These are phyloP conservation scores for Trichoderma endophyticum DNA, from an alignment of 2,329 filamentous ascomycete species.

Conservation along the genomic window DNA sequence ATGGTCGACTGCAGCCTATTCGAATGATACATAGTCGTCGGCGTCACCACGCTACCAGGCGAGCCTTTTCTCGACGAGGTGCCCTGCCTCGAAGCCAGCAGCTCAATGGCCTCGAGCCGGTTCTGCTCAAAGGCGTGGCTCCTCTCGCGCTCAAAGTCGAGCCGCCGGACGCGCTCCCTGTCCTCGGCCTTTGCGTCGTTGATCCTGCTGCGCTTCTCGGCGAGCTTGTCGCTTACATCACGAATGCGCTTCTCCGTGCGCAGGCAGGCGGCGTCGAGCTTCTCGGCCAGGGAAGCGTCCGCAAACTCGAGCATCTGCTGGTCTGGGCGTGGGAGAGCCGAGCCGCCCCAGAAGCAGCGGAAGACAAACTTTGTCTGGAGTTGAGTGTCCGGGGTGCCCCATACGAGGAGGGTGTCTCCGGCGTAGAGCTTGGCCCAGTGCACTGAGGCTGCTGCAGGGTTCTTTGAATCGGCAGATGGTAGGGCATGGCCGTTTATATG, in stretches of 20 bases:
- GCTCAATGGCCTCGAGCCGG: constrained; percentile 45
- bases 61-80: constrained; percentile 30
- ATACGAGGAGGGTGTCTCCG: constrained; percentile 75
- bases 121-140: constrained; percentile 49
- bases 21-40: constrained; percentile 7
- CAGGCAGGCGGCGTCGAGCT: constrained; percentile 48
- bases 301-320: constrained; percentile 34
- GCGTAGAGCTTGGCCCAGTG: constrained; percentile 69
- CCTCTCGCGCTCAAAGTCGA: constrained; percentile 47
- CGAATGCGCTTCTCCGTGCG: constrained; percentile 45
- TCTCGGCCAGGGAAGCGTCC: constrained; percentile 38
- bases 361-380: constrained; percentile 48
- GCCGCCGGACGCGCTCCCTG: constrained; percentile 38
- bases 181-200: constrained; percentile 46
- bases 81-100: constrained; percentile 33
- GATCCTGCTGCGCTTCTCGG: constrained; percentile 40
- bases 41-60: constrained; percentile 28
- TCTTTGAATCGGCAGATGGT: constrained; percentile 51
- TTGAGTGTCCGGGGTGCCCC: constrained; percentile 46
- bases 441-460: constrained; percentile 52
- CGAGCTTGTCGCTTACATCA: constrained; percentile 36
- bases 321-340: constrained; percentile 40
- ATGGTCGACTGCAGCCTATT: constrained; percentile 22
- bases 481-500: constrained; percentile 71
- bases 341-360: constrained; percentile 56